These are phyloP conservation scores for Akanthomyces uredinophilus DNA, from an alignment of 2,329 filamentous ascomycete species.

Conservation along the genomic window DNA sequence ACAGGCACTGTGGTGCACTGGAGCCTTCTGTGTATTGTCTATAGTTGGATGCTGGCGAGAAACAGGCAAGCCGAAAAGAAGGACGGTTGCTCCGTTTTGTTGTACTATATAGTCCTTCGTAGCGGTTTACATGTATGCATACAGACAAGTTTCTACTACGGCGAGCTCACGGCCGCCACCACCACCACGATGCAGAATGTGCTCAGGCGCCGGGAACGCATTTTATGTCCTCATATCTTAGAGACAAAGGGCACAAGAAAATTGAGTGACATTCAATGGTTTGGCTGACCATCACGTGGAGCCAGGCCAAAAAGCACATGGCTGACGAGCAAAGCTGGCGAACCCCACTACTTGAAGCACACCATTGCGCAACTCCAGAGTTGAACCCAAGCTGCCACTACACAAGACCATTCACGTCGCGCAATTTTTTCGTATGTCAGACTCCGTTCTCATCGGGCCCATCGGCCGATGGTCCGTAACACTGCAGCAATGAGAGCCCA, in stretches of 20 bases:
- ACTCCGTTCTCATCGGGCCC: not conserved
- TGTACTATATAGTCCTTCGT: conserved; percentile 11
- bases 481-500: not conserved
- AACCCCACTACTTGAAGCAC: conserved; percentile 5
- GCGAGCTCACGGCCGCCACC: too few relatives aligned
- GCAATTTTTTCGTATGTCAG: not conserved
- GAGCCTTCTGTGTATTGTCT: conserved; percentile 4
- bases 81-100: not conserved
- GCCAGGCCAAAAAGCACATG: not conserved
- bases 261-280: not conserved
- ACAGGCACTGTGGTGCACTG: not conserved
- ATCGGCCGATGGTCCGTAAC: conserved; percentile 11
- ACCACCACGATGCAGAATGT: not conserved
- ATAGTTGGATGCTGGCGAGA: not conserved
- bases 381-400: not conserved
- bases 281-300: not conserved
- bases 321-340: not conserved
- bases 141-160: not conserved
- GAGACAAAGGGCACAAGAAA: not conserved
- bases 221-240: not conserved
- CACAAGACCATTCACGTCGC: not conserved
- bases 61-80: not conserved
- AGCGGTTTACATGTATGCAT: conserved; percentile 12
- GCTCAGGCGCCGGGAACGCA: not conserved
- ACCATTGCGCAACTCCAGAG: conserved; percentile 1